phyloP scores from a whole-genome alignment of 139 green algal genomes.

The Asterochloris erici region DNA sequence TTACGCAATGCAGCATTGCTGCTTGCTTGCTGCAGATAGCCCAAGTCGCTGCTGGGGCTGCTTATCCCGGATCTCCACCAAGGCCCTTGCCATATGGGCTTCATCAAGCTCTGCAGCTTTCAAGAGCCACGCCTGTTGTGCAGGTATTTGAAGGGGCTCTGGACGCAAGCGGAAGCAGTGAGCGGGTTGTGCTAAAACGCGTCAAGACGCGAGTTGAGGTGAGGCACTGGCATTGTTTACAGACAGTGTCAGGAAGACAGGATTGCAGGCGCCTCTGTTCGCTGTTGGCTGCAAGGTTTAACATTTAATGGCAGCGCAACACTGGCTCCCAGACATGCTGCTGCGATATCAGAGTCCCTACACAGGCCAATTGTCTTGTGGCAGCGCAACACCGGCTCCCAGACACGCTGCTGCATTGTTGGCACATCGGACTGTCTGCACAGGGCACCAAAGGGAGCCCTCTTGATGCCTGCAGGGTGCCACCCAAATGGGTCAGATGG shows the following conservation, averaged over 20 bases:
- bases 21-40: too few species aligned
- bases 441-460: not conserved
- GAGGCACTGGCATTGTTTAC: not conserved
- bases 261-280: too few species aligned
- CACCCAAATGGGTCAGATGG: slow-evolving; percentile 72
- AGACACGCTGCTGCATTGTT: not conserved
- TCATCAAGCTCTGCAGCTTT: not conserved
- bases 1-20: not conserved
- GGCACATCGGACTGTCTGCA: not conserved
- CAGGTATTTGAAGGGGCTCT: slow-evolving; percentile 34
- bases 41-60: too few species aligned
- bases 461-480: slow-evolving; percentile 43
- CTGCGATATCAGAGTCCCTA: too few species aligned
- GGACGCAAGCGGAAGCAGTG: not conserved
- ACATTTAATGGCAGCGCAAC: not conserved
- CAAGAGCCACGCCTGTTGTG: not conserved
- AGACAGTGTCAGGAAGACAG: too few species aligned
- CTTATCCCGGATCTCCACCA: too few species aligned
- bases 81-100: too few species aligned
- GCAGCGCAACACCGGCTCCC: not conserved
- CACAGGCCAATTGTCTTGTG: not conserved
- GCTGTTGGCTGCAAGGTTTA: too few species aligned
- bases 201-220: slow-evolving; percentile 64
- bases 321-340: not conserved
- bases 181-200: slow-evolving; percentile 69